Base-by-base conservation (phyloP, 495 filamentous ascomycete genomes). In the Aspergillus conjunctus region DNA sequence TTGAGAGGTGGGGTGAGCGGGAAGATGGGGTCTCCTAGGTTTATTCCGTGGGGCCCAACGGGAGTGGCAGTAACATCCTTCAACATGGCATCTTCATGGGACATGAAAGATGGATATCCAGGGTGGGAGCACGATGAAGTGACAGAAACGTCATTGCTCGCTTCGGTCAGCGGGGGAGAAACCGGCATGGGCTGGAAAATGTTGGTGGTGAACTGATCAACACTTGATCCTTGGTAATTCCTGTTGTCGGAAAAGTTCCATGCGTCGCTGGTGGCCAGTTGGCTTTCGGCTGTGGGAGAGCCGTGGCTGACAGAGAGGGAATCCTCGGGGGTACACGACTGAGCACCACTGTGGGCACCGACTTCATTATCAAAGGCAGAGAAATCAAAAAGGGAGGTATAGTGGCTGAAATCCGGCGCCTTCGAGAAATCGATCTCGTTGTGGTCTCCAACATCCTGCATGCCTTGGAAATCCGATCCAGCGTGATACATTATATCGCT, bases 291-390 rank as follows among this genome's bases (percentile, higher is more conserved):
- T 34, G 68, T 69, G 62, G 75, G 76, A 59, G 77, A 75, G 61
- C 71, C 74, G 56, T 79, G 76, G 45, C 72, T 74, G 39, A 74
- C 67, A 58, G 76, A 79, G 33, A 72, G 70, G 54, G 69, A 63
- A 72, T 79, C 77, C 70, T 80, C 77, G 48, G 73, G 68, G 32
- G 71, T 72, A 67, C 72, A 74, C 18, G 60, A 63, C 45, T 70
- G 71, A 58, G 64, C 54, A 41, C 65, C 70, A 65, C 71, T 72
- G 44, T 74, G 71, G 49, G 65, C 65, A 60, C 66, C 72, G 48
- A 68, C 68, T 77, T 80, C 75, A 72, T 78, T 75, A 56, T 79
- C 76, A 71, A 74, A 74, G 57, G 74, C 69, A 68, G 73, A 71
- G 14, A 78, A 69, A 59, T 79, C 77, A 69, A 78, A 71, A 37